A percentile compares a stretch with the other conserved stretches of the same genome.
Conservation (phyloP, 345 rosid genomes). For the Rhizophora mangle region DNA sequence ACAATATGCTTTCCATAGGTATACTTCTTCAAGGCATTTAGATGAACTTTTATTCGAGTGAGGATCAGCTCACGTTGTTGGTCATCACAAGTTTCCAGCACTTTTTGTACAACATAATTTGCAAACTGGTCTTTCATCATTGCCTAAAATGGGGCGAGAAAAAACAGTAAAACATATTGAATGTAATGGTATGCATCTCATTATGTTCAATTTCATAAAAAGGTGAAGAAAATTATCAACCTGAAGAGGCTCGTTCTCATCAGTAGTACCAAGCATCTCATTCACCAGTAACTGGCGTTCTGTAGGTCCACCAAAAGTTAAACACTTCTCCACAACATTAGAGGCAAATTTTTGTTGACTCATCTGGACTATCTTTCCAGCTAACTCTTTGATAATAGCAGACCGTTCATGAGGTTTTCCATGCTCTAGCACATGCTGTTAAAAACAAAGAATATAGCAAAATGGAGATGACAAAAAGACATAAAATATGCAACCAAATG, state of each 20-base stretch:
- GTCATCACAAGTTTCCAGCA: constrained; percentile 76
- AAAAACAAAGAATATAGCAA: background rate
- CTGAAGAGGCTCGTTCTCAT: constrained; percentile 98
- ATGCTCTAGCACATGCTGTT: constrained; percentile 67
- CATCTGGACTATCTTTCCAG: constrained; percentile 91
- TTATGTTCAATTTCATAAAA: background rate
- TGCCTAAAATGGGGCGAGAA: constrained; percentile 34
- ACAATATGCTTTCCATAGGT: constrained; percentile 85
- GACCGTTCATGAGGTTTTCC: constrained; percentile 66
- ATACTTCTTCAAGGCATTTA: constrained; percentile 77
- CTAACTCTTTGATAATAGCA: constrained; percentile 53
- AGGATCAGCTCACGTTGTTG: constrained; percentile 71
- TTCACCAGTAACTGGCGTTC: constrained; percentile 78
- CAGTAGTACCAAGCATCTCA: constrained; percentile 96
- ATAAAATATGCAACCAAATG: background rate
- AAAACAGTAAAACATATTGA: background rate
- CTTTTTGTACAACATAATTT: constrained; percentile 83
- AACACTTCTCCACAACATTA: constrained; percentile 88
- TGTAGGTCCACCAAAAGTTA: constrained; percentile 66
- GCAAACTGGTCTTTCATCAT: constrained; percentile 96
- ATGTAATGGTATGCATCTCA: background rate
- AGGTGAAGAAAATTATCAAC: constrained; percentile 28
- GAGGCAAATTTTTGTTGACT: constrained; percentile 99
- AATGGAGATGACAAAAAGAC: background rate
- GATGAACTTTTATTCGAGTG: constrained; percentile 65